Percentiles rank a stretch among this genome's conserved stretches.
Evolutionary conservation across 2,329 filamentous ascomycete genomes (phyloP).

Genomic region (Didymella sp.): DNA sequence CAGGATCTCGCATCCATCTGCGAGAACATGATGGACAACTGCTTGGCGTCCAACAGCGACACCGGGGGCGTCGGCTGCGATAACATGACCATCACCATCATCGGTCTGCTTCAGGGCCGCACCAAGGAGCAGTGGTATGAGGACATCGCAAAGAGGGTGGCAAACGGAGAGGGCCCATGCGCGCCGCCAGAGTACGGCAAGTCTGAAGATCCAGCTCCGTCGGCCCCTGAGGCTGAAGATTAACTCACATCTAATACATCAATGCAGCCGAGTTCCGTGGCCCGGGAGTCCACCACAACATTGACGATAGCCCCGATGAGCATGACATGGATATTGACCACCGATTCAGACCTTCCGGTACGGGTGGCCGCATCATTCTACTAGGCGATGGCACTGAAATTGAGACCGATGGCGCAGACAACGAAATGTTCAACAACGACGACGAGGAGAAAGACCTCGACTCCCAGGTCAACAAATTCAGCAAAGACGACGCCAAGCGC

Average conservation of each 20-base stretch:
- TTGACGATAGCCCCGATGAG: conserved; percentile 61
- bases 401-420: conserved; percentile 84
- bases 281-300: conserved; percentile 58
- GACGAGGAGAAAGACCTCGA: conserved; percentile 84
- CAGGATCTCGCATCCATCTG: conserved; percentile 94
- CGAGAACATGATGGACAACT: conserved; percentile 99
- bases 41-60: conserved; percentile 95
- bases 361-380: conserved; percentile 82
- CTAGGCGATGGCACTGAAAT: conserved; percentile 95
- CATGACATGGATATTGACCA: conserved; percentile 78
- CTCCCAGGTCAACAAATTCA: conserved; percentile 78
- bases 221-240: conserved; percentile 41
- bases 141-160: conserved; percentile 89
- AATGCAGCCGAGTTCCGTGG: conserved; percentile 59
- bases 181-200: conserved; percentile 99
- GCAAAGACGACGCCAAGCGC: conserved; percentile 31
- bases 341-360: conserved; percentile 69
- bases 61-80: conserved; percentile 97
- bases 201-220: conserved; percentile 59
- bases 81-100: conserved; percentile 98
- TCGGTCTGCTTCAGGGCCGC: conserved; percentile 89
- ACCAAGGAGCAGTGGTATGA: conserved; percentile 99
- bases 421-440: conserved; percentile 92
- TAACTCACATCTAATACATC: conserved; percentile 48
- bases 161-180: conserved; percentile 95